These are phyloP conservation scores for Irineochytrium annulatum DNA, from an alignment of 192 early-diverging fungal genomes.

Conservation along the genomic window DNA sequence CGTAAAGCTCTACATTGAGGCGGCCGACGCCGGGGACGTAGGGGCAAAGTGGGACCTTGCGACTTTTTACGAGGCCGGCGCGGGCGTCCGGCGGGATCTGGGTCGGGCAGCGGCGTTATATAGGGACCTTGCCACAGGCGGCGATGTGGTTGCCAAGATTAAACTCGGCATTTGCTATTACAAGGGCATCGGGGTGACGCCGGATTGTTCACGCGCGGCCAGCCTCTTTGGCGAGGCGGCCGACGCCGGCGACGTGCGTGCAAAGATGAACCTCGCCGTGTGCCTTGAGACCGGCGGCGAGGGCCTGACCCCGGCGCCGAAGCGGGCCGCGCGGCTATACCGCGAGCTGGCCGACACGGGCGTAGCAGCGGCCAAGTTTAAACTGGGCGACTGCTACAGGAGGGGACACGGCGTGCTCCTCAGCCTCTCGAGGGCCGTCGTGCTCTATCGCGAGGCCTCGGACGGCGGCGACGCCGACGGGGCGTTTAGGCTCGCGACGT, in stretches of 20 bases:
- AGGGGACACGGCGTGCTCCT: background rate
- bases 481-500: background rate
- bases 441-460: background rate
- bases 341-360: too few species aligned
- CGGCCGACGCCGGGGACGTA: background rate
- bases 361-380: too few species aligned
- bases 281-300: background rate
- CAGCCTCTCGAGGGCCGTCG: too few species aligned
- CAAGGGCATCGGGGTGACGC: background rate
- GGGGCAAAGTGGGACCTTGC: background rate
- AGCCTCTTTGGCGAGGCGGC: background rate
- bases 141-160: background rate
- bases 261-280: too few species aligned
- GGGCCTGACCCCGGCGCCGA: background rate
- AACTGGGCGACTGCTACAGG: background rate
- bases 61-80: background rate
- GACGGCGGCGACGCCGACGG: background rate
- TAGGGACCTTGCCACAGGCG: too few species aligned
- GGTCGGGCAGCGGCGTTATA: too few species aligned
- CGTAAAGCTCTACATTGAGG: background rate
- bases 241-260: too few species aligned
- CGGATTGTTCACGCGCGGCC: background rate
- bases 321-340: too few species aligned
- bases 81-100: background rate
- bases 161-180: background rate